Evolutionary conservation across 73 alveolate species (phyloP).

Genomic region (Paramecium bursaria): DNA sequence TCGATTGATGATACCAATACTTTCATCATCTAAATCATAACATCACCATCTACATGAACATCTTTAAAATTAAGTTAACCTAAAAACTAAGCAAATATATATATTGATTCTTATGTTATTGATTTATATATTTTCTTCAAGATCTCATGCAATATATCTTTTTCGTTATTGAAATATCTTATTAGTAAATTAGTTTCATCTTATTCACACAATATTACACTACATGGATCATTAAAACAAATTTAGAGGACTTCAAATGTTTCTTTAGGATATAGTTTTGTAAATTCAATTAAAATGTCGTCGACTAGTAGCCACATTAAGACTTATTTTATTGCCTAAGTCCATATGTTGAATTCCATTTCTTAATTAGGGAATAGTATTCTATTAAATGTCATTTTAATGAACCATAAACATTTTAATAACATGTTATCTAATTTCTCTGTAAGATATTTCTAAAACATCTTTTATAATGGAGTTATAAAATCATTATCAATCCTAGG

Average conservation of each 20-base stretch:
- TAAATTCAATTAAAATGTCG: slow-evolving; percentile 30
- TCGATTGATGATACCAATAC: neutral
- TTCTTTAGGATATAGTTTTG: slow-evolving; percentile 12
- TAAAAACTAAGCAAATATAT: slow-evolving; percentile 8
- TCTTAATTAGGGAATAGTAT: slow-evolving; percentile 33
- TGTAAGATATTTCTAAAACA: slow-evolving; percentile 16
- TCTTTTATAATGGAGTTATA: slow-evolving; percentile 49
- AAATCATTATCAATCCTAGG: slow-evolving; percentile 57
- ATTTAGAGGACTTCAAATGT: slow-evolving; percentile 24
- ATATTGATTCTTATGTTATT: slow-evolving; percentile 12
- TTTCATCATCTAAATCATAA: slow-evolving; percentile 22
- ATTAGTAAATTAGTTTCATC: slow-evolving; percentile 15
- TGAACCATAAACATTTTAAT: slow-evolving; percentile 41
- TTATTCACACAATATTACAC: neutral
- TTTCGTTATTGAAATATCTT: slow-evolving; percentile 3
- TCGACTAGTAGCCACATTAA: slow-evolving; percentile 52
- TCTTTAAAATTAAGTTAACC: slow-evolving; percentile 20
- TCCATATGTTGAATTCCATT: neutral
- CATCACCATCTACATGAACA: neutral
- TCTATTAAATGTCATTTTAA: slow-evolving; percentile 34
- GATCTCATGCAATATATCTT: slow-evolving; percentile 10
- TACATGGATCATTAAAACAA: neutral
- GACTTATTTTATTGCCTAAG: slow-evolving; percentile 1
- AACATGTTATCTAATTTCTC: neutral
- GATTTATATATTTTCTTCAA: neutral